phyloP scores from a whole-genome alignment of 495 filamentous ascomycete species.

The Pseudevernia furfuracea region DNA sequence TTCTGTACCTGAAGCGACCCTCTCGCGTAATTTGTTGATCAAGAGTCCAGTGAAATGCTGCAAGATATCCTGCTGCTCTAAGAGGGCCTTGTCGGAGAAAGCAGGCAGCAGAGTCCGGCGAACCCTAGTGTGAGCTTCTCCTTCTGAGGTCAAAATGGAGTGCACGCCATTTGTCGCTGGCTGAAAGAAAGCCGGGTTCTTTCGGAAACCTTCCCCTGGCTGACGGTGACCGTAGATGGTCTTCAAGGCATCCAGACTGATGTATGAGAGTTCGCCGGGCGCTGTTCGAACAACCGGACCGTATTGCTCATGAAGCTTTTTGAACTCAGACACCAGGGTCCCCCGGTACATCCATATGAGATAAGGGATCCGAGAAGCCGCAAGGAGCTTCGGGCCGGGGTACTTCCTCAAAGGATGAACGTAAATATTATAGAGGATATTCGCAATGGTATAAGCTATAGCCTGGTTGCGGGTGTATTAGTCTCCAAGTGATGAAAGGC shows the following conservation, averaged over 20 bases:
- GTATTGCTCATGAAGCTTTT: conserved; percentile 35
- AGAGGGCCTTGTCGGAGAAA: conserved; percentile 42
- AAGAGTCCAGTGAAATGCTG: conserved; percentile 37
- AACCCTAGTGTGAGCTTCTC: conserved; percentile 28
- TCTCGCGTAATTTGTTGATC: conserved; percentile 33
- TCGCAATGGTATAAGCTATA: neutral
- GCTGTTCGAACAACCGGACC: conserved; percentile 44
- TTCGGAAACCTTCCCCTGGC: conserved; percentile 13
- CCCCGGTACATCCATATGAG: conserved; percentile 12
- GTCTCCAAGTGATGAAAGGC: neutral
- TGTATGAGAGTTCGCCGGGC: conserved; percentile 39
- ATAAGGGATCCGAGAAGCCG: conserved; percentile 16
- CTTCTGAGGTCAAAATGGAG: conserved; percentile 14
- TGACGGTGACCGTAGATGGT: conserved; percentile 19
- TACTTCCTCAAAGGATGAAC: conserved; percentile 29
- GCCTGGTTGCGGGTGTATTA: conserved; percentile 2
- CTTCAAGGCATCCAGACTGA: conserved; percentile 17
- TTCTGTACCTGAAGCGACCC: conserved; percentile 21
- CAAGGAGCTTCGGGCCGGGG: conserved; percentile 25
- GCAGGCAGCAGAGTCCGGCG: conserved; percentile 40
- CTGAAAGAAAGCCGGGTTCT: conserved; percentile 16
- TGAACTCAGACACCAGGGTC: conserved; percentile 2
- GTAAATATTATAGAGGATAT: conserved; percentile 28
- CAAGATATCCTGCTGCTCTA: conserved; percentile 42
- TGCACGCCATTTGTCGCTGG: conserved; percentile 14